These are phyloP conservation scores for Solanum corneliomulleri DNA, from an alignment of 257 asterid species.

Conservation along the genomic window DNA sequence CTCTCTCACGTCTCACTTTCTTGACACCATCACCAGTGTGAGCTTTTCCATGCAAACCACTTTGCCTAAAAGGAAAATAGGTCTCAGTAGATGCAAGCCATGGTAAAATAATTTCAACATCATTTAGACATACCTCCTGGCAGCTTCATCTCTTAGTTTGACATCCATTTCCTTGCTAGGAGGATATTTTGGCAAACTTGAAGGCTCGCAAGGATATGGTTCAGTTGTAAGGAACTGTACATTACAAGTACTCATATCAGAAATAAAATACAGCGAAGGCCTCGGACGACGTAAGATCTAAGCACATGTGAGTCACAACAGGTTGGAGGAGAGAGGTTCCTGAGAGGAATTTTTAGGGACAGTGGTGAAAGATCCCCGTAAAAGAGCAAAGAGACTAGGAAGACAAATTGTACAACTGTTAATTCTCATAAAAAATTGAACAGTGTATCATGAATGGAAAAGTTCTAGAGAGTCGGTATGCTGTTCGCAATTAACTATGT, in stretches of 20 bases:
- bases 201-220: conserved; percentile 85
- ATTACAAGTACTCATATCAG: not conserved
- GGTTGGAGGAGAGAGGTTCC: not conserved
- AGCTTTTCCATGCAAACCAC: conserved; percentile 43
- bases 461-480: not conserved
- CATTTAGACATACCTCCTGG: conserved; percentile 45
- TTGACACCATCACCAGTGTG: conserved; percentile 44
- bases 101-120: not conserved
- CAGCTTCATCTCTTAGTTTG: conserved; percentile 77
- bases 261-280: not conserved
- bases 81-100: not conserved
- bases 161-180: conserved; percentile 95
- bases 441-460: not conserved
- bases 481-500: not conserved
- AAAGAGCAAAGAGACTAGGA: not conserved
- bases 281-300: not conserved
- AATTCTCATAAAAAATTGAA: not conserved
- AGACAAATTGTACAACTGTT: not conserved
- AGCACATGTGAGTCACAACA: not conserved
- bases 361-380: not conserved
- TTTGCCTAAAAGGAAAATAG: conserved; percentile 36
- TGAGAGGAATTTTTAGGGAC: not conserved
- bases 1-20: conserved; percentile 58
- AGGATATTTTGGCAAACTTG: conserved; percentile 76
- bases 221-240: conserved; percentile 61